Base-by-base conservation (phyloP, 1,284 basidiomycete species). In the Sporisorium exsertum region DNA sequence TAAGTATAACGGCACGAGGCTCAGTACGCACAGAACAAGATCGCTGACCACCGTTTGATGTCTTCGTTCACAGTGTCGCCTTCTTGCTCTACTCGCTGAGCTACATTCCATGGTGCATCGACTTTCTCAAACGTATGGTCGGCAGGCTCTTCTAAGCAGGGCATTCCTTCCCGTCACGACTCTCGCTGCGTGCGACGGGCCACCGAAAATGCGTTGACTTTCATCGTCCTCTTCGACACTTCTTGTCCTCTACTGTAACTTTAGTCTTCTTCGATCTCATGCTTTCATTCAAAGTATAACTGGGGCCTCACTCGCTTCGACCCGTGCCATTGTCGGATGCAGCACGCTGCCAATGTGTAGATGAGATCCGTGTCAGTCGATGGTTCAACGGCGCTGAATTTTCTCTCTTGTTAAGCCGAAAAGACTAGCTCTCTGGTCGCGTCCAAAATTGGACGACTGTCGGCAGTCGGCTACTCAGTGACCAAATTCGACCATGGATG, bases 61-160 rank as follows among this genome's bases (percentile, higher is more conserved):
- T 32, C 16, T 8, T 49, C 24, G 32, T 32, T 18, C 13, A 35
- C 63, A 77, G 74, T 29, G 70, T 77, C 40, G 46, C 74, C 2
- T 77, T 77, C 55, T 46, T 72, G 45, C 66, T 77, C 37, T 77
- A 77, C 50, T 77, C 72, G 59, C 47, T 78, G 51, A 72, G 67
- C 33, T 78, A 78, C 64, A 78, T 78, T 35, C 77, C 77, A 24
- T 79, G 73, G 62, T 72, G 70, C 46, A 74, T 76, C 56, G 72
- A 77, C 61, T 78, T 79, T 56, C 62, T 81, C 76, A 81, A 81
- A 59, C 61, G 71, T 24, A 76, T 81, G 65, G 67, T 77, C 45
- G 63, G 35, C 53, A 79, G 74, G 62, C 63, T 80, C 35, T 75
- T 81, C 53, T 77, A 47, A 69, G 47, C 35, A 5, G 22, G 7